Evolutionary conservation across 768 basidiomycete species (phyloP).

Genomic region (Hebeloma cylindrosporum): DNA sequence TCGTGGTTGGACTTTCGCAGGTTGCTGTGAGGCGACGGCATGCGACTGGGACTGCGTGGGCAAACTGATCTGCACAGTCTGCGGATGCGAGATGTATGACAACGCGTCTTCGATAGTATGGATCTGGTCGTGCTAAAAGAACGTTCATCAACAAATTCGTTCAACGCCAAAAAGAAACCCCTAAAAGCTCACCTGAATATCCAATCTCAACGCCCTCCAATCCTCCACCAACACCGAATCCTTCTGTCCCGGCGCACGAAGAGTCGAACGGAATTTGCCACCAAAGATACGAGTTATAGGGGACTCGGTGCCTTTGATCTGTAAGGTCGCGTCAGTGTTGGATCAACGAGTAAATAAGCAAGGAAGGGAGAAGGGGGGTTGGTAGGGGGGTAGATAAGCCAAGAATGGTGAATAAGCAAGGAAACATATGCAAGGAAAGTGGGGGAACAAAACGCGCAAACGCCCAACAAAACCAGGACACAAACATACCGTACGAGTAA

Average conservation of each 20-base stretch:
- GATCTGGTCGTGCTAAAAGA: conserved; percentile 63
- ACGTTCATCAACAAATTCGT: conserved; percentile 2
- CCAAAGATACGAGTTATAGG: conserved; percentile 93
- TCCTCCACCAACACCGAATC: conserved; percentile 91
- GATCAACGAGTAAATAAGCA: too few relatives aligned
- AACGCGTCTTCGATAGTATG: conserved; percentile 84
- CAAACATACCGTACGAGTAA: conserved; percentile 73
- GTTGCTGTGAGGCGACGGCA: too few relatives aligned
- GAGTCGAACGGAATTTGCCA: conserved; percentile 84
- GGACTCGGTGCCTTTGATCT: conserved; percentile 81
- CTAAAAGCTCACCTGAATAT: conserved; percentile 75
- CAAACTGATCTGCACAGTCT: conserved; percentile 73
- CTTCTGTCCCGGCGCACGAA: conserved; percentile 77
- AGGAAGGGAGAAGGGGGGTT: too few relatives aligned
- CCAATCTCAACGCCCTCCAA: conserved; percentile 84
- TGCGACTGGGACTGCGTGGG: too few relatives aligned
- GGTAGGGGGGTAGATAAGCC: too few relatives aligned
- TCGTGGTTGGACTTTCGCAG: too few relatives aligned
- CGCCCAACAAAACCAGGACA: background rate
- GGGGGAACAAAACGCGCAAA: background rate
- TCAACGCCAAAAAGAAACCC: background rate
- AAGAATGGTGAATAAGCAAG: background rate
- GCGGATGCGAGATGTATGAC: conserved; percentile 71
- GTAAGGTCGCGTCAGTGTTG: too few relatives aligned
- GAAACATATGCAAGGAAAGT: conserved; percentile 33